Percentiles rank a stretch among this genome's conserved stretches.
Evolutionary conservation across 2,329 filamentous ascomycete genomes (phyloP).

Genomic region (Sporothrix protearum): DNA sequence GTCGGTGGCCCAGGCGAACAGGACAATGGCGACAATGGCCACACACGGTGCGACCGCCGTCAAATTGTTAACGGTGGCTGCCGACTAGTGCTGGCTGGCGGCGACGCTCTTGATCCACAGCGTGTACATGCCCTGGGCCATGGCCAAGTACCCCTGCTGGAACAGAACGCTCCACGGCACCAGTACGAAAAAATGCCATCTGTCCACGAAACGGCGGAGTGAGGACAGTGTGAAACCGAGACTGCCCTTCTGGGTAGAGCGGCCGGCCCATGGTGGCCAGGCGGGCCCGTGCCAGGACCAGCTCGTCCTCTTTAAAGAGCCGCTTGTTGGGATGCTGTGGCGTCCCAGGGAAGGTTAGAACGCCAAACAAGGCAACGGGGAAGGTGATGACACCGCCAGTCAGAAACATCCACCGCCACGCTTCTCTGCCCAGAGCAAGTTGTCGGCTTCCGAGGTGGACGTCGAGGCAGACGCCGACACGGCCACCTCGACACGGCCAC

Average conservation of each 20-base stretch:
- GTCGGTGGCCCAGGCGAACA: conserved; percentile 20
- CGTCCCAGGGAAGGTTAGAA: conserved; percentile 33
- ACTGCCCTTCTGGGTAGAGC: neutral
- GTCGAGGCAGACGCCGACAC: neutral
- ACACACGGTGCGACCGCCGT: conserved; percentile 23
- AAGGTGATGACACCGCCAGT: conserved; percentile 37
- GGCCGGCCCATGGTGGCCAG: conserved; percentile 26
- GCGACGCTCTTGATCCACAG: conserved; percentile 24
- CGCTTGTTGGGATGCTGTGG: conserved; percentile 37
- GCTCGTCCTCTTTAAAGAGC: conserved; percentile 35
- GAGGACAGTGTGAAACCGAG: neutral
- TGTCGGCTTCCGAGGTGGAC: neutral
- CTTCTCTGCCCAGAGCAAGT: conserved; percentile 32
- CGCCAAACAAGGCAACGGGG: conserved; percentile 30
- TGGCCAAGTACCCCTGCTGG: conserved; percentile 22
- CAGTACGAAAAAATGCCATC: conserved; percentile 26
- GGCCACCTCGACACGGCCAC: neutral
- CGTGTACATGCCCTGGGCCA: conserved; percentile 21
- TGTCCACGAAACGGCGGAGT: conserved; percentile 14
- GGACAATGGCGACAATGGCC: conserved; percentile 23
- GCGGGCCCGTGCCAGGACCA: conserved; percentile 35
- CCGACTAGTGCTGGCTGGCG: conserved; percentile 15
- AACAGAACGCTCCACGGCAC: conserved; percentile 26
- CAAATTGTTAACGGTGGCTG: conserved; percentile 26
- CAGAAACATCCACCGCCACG: conserved; percentile 42